A percentile compares a stretch with the other conserved stretches of the same genome.
Conservation (phyloP, 768 basidiomycete genomes). For the Mycena floridula region DNA sequence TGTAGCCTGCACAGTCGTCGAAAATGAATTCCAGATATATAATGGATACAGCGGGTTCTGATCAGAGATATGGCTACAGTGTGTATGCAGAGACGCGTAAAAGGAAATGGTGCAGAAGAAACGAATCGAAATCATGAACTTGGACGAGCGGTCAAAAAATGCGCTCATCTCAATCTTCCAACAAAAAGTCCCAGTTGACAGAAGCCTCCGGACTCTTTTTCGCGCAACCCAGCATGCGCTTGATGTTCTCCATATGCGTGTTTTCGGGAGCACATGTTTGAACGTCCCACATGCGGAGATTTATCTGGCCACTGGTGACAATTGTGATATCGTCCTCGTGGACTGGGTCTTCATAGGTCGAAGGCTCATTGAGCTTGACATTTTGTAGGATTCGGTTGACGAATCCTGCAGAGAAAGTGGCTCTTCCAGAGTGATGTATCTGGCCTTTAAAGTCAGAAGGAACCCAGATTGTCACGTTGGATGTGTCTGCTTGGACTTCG, state of each 20-base stretch:
- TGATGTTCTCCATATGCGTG: conserved; percentile 52
- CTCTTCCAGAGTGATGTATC: conserved; percentile 48
- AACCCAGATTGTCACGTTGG: conserved; percentile 70
- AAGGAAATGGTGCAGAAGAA: conserved; percentile 1
- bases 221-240: conserved; percentile 55
- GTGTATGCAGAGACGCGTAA: conserved; percentile 1
- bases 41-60: neutral
- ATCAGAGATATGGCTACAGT: conserved; percentile 10
- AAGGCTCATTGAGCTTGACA: conserved; percentile 38
- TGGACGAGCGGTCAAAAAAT: conserved; percentile 7
- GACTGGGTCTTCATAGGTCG: conserved; percentile 21
- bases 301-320: conserved; percentile 51
- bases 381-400: conserved; percentile 58
- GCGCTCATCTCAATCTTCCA: conserved; percentile 47
- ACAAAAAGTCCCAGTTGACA: conserved; percentile 76
- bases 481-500: conserved; percentile 56
- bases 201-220: conserved; percentile 48
- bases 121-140: conserved; percentile 7
- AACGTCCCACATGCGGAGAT: conserved; percentile 79
- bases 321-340: conserved; percentile 61
- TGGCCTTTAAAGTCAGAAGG: conserved; percentile 75
- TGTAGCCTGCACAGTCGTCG: no score
- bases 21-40: neutral
- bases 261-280: conserved; percentile 60
- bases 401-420: conserved; percentile 66